Base-by-base conservation (phyloP, 257 asterid species). In the Solanum sejunctum region DNA sequence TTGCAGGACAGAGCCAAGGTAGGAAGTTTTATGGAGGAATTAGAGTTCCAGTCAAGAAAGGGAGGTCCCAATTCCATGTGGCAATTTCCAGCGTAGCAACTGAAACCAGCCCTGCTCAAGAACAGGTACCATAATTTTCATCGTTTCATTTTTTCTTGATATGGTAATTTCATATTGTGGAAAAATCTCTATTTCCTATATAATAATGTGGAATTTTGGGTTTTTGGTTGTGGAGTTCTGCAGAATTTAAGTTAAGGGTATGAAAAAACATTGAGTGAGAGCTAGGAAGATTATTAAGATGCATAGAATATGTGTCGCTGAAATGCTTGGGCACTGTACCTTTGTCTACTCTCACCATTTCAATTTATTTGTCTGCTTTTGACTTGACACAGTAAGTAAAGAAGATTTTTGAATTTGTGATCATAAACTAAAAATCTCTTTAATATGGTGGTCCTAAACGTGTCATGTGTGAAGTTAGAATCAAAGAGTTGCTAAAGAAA, bases 41-140 rank as follows among this genome's bases (percentile, higher is more conserved):
- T 67, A 89, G 92, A 67, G 36, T 91, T 47, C 92, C 93, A 12
- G 83, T 88, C 32, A 91, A 84, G 81, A 91, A 92, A 85, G 90
- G 91, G 83, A 88, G 91, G 64, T 84, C 92, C 55, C 91, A 88
- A 47, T 92, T 93, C 83, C 93, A 86, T 80, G 86, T 93, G 66
- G 88, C 95, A 4, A 88, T 93, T 79, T 90, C 98, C 49, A 94
- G 89, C 90, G 95, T 94, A 26, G 94, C 98, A 85, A 93, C 97
- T 82, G 95, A 94, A 78, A 72, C 89, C 71, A 88, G 83, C 89
- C 92, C 98, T 88, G 86, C 92, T 47, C 98, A 90, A 69, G 92
- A 88, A 60, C 85, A 93, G 94, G 98, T 94, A 86, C 45, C 6
- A 12, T 3, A 18, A 60, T 51, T 63, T 43, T 61, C 4, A 15